Evolutionary conservation across 306 rosid species (phyloP).

Genomic region (Prunus persica): Prunus_persica_NCBIv2 NC_034014.1:1906001-1906500

Average conservation of each 20-base stretch:
- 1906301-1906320: constrained; percentile 56
- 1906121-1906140: neutral
- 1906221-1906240: neutral
- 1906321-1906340: constrained; percentile 71
- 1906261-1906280: constrained; percentile 55
- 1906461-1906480: constrained; percentile 84
- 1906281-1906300: constrained; percentile 59
- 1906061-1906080: neutral
- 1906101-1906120: neutral
- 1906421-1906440: constrained; percentile 97
- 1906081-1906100: neutral
- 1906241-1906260: constrained; percentile 21
- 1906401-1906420: constrained; percentile 96
- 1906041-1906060: neutral
- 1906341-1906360: constrained; percentile 90
- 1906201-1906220: no score
- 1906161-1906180: neutral
- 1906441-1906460: constrained; percentile 96
- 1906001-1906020: neutral
- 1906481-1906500: constrained; percentile 84
- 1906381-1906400: constrained; percentile 92
- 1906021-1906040: neutral
- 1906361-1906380: constrained; percentile 89
- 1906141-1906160: neutral
- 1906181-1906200: neutral